These are phyloP conservation scores for Picea abies DNA, from an alignment of 83 land plant species.

Conservation along the genomic window DNA sequence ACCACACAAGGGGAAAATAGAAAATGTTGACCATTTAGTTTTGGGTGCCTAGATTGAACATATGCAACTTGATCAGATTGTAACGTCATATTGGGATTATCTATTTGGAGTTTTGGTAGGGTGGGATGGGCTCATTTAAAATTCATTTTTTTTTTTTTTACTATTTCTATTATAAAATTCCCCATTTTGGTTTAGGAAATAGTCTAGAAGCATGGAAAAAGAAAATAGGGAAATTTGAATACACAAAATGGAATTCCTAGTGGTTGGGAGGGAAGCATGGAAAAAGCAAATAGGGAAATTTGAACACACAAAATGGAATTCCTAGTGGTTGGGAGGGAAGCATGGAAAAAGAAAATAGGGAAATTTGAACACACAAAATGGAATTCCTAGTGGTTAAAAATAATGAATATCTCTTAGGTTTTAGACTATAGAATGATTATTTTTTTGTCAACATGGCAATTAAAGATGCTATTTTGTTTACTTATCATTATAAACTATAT, in stretches of 20 bases:
- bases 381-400: background rate
- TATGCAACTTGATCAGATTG: constrained; percentile 42
- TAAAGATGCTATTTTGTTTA: background rate
- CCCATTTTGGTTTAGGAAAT: background rate
- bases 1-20: constrained; percentile 12
- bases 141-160: constrained; percentile 11
- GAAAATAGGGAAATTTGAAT: too few relatives aligned
- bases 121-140: background rate
- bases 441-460: background rate
- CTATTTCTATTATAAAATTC: background rate
- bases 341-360: background rate
- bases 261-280: background rate
- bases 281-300: too few relatives aligned
- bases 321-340: background rate
- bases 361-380: too few relatives aligned
- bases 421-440: background rate
- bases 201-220: background rate
- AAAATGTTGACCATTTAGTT: constrained; percentile 39
- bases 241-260: background rate
- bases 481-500: background rate
- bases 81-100: background rate
- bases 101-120: background rate
- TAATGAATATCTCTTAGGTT: background rate
- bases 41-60: constrained; percentile 59
- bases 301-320: too few relatives aligned